Conservation (phyloP, 176 grass and related monocot genomes). For the Avena atlantica region DNA sequence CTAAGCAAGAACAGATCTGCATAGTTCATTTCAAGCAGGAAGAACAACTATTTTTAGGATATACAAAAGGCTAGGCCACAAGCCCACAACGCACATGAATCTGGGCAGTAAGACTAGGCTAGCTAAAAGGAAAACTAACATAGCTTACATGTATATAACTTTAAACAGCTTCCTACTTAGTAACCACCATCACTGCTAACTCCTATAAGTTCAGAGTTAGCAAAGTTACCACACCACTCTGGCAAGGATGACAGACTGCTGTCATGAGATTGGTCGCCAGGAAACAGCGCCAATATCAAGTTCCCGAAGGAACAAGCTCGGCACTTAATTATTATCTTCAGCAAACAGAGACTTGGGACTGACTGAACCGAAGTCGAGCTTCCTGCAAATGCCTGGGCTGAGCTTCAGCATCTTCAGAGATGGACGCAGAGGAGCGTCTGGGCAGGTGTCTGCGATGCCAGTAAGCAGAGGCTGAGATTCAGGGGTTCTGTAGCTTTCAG, state of each 20-base stretch:
- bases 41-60: background rate
- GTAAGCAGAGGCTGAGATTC: conserved; percentile 47
- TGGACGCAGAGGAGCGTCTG: conserved; percentile 51
- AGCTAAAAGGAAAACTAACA: conserved; percentile 34
- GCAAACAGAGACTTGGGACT: conserved; percentile 27
- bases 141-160: conserved; percentile 55
- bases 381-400: conserved; percentile 55
- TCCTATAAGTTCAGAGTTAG: conserved; percentile 40
- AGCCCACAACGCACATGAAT: conserved; percentile 5
- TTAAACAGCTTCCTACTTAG: conserved; percentile 42
- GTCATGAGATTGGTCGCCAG: background rate
- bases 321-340: conserved; percentile 28
- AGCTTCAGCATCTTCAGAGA: conserved; percentile 43
- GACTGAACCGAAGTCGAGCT: conserved; percentile 61
- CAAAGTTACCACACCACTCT: conserved; percentile 25
- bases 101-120: conserved; percentile 11
- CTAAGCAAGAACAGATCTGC: background rate
- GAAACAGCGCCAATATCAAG: background rate
- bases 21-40: conserved; percentile 13
- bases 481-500: conserved; percentile 53
- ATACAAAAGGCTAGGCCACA: conserved; percentile 22
- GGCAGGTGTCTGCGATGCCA: conserved; percentile 65
- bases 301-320: background rate
- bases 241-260: conserved; percentile 18
- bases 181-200: conserved; percentile 19